A percentile compares a stretch with the other conserved stretches of the same genome.
Conservation (phyloP, 148 eudicot genomes). For the Amaranthus hypochondriacus region DNA sequence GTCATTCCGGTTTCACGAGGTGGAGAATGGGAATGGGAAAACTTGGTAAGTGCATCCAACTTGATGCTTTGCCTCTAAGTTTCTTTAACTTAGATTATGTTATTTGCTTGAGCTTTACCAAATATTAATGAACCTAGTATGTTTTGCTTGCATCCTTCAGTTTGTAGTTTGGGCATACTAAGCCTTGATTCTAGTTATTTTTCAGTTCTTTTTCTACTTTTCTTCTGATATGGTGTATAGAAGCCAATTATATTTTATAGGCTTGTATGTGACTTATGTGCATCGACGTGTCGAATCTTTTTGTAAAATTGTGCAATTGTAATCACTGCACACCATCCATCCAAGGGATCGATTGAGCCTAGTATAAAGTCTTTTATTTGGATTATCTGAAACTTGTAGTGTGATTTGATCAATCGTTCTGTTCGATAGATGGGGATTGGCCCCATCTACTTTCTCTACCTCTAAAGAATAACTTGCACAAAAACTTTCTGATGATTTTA, state of each 20-base stretch:
- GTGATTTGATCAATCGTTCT: not conserved
- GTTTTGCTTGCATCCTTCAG: not conserved
- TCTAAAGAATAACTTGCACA: not conserved
- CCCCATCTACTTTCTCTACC: not conserved
- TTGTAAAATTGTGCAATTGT: not conserved
- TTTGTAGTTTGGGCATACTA: not conserved
- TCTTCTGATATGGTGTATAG: not conserved
- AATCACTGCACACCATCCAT: no score
- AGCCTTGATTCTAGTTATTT: not conserved
- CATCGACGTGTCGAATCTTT: not conserved
- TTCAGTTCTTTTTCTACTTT: not conserved
- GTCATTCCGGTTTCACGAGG: conserved; percentile 77
- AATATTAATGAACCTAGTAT: not conserved
- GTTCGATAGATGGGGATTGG: not conserved
- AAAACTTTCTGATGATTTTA: not conserved
- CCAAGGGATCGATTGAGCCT: not conserved
- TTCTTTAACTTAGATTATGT: not conserved
- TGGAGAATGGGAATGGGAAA: conserved; percentile 96
- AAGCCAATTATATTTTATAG: not conserved
- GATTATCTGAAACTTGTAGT: not conserved
- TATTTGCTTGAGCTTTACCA: not conserved
- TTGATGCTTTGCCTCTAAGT: not conserved
- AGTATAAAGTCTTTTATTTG: not conserved
- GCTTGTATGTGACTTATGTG: not conserved
- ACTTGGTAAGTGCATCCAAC: conserved; percentile 55